phyloP scores from a whole-genome alignment of 2,329 filamentous ascomycete genomes.

The Penicillium sp. region DNA sequence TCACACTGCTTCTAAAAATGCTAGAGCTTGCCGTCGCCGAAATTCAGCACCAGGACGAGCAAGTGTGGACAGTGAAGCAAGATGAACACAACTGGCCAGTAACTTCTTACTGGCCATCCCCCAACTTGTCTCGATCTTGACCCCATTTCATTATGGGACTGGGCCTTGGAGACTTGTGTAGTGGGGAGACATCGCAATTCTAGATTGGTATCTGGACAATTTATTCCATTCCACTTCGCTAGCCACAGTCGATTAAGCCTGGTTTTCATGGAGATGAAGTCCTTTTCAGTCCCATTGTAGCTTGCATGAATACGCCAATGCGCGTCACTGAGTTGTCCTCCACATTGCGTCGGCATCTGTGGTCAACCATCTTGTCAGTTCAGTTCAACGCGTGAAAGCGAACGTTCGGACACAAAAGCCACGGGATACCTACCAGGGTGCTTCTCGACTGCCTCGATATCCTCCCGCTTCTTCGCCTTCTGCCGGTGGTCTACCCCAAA shows the following conservation, averaged over 20 bases:
- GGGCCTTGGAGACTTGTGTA: slow-evolving; percentile 39
- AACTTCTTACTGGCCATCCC: slow-evolving; percentile 32
- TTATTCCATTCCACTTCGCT: slow-evolving; percentile 1
- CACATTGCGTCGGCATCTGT: slow-evolving; percentile 38
- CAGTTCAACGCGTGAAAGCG: not conserved
- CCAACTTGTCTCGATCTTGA: slow-evolving; percentile 40
- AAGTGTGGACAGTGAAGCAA: slow-evolving; percentile 60
- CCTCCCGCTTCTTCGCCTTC: slow-evolving; percentile 54
- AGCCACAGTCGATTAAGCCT: too few species aligned
- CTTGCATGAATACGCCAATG: too few species aligned
- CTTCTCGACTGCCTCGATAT: slow-evolving; percentile 42
- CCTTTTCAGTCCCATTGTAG: too few species aligned
- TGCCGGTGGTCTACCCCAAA: slow-evolving; percentile 52
- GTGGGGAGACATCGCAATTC: slow-evolving; percentile 44
- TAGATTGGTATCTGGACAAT: slow-evolving; percentile 1
- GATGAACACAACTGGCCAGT: slow-evolving; percentile 41
- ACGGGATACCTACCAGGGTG: slow-evolving; percentile 34
- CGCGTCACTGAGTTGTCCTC: too few species aligned
- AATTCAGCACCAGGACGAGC: slow-evolving; percentile 49
- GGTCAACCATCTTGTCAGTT: slow-evolving; percentile 4
- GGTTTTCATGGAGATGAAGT: too few species aligned
- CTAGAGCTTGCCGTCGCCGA: slow-evolving; percentile 57
- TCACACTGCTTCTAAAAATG: slow-evolving; percentile 50
- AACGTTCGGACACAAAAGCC: not conserved
- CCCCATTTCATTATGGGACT: slow-evolving; percentile 49